Evolutionary conservation across 2,329 filamentous ascomycete genomes (phyloP).

Genomic region (Amesomyces nigricolor): DNA sequence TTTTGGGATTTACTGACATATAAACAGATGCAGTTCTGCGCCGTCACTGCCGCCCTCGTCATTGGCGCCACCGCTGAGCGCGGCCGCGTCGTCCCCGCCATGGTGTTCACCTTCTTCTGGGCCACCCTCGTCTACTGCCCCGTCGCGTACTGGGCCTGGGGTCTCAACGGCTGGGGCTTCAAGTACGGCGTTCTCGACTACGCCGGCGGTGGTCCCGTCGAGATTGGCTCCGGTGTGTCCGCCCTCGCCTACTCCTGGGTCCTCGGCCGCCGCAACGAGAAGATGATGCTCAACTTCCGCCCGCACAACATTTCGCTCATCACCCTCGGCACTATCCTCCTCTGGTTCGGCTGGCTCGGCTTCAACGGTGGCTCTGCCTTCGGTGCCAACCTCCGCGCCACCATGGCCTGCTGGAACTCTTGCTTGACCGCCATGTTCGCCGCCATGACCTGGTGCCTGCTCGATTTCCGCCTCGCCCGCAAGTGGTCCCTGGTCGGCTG

Average conservation of each 20-base stretch:
- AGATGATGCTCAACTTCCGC: constrained; percentile 99
- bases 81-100: constrained; percentile 82
- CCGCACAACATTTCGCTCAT: constrained; percentile 98
- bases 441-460: constrained; percentile 86
- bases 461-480: constrained; percentile 88
- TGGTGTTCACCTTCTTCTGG: constrained; percentile 97
- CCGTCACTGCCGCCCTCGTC: constrained; percentile 84
- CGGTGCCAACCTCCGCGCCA: constrained; percentile 86
- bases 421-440: constrained; percentile 90
- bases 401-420: constrained; percentile 97
- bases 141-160: constrained; percentile 95
- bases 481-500: constrained; percentile 84
- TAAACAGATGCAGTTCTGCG: constrained; percentile 88
- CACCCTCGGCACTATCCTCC: constrained; percentile 86
- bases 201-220: constrained; percentile 92
- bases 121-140: constrained; percentile 97
- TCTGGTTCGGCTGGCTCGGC: constrained; percentile 98
- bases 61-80: constrained; percentile 91
- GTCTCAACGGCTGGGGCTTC: constrained; percentile 86
- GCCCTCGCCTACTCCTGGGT: constrained; percentile 94
- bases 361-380: constrained; percentile 98
- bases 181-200: constrained; percentile 92
- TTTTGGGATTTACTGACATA: no score
- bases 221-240: constrained; percentile 89
- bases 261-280: constrained; percentile 91